Conservation (phyloP, 352 stramenopile species). For the Globisporangium mamillatum region DNA sequence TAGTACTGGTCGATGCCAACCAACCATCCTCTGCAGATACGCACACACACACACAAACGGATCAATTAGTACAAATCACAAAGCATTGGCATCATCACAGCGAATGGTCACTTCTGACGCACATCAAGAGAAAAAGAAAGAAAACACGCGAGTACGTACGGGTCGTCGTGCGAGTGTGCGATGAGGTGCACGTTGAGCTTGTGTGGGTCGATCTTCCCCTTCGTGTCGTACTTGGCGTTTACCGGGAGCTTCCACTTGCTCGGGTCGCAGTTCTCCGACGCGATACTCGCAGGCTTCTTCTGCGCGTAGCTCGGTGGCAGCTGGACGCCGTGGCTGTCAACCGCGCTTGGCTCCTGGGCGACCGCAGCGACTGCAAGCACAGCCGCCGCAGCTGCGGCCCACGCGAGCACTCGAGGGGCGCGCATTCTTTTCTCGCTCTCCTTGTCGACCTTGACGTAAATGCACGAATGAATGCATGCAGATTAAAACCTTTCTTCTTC, state of each 20-base stretch:
- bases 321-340: constrained; percentile 19
- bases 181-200: constrained; percentile 97
- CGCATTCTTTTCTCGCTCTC: constrained; percentile 8
- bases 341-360: neutral
- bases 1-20: constrained; percentile 98
- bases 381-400: constrained; percentile 1
- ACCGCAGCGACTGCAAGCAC: constrained; percentile 8
- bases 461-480: neutral
- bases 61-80: constrained; percentile 1
- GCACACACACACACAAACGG: neutral
- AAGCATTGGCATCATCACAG: neutral
- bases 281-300: neutral
- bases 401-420: constrained; percentile 17
- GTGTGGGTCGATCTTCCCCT: constrained; percentile 32
- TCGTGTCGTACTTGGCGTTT: constrained; percentile 72
- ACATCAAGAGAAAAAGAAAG: neutral
- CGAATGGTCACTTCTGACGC: neutral
- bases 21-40: constrained; percentile 80
- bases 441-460: neutral
- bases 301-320: constrained; percentile 1
- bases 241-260: constrained; percentile 64
- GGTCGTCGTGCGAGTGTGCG: constrained; percentile 95
- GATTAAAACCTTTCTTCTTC: neutral
- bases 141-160: constrained; percentile 28
- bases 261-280: constrained; percentile 34